Base-by-base conservation (phyloP, 2,329 filamentous ascomycete genomes). In the Xylaria polymorpha region DNA sequence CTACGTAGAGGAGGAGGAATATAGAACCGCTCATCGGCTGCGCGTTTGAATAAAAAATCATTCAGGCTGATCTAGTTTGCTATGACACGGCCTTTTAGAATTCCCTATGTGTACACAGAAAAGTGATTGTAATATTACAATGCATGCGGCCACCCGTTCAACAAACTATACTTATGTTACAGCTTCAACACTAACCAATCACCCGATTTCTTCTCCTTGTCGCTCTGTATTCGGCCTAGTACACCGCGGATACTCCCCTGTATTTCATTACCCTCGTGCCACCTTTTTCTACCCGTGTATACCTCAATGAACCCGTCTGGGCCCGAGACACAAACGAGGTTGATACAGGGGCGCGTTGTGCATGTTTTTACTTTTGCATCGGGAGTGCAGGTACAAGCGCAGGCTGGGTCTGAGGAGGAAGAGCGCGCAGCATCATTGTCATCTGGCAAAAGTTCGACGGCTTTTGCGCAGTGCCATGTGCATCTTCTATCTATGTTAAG, bases 241-340 rank as follows among this genome's bases (percentile, higher is more conserved):
- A 94, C 78, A 0, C 94, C 94, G 6, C 87, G 86, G 0, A 97
- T 81, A 0, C 87, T 85, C 0, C 94, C 94, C 76, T 97, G 94
- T 12, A 87, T 84, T 80, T 97, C 92, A 66, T 83, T 83, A 0
- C 94, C 93, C 35, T 86, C 86, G 12, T 85, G 83, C 92, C 93
- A 97, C 3, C 88, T 81, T 81, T 97, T 97, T 10, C 90, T 84
- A 1, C 96, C 95, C 2, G 94, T 93, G 81, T 92, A 93, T 72
- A 91, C 87, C 51, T 88, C 86, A 46, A 98, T 86, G 80, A 98
- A 98, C 0, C 96, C 95, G 63, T 97, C 93, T 0, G 96, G 95
- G 0, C 96, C 96, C 0, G 94, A 97, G 1, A 98, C 88, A 65
- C 97, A 84, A n/a, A 98, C 83, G 22, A 97, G 79, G 68, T 90